These are phyloP conservation scores for Aspergillus fructus DNA, from an alignment of 2,329 filamentous ascomycete species.

Conservation along the genomic window DNA sequence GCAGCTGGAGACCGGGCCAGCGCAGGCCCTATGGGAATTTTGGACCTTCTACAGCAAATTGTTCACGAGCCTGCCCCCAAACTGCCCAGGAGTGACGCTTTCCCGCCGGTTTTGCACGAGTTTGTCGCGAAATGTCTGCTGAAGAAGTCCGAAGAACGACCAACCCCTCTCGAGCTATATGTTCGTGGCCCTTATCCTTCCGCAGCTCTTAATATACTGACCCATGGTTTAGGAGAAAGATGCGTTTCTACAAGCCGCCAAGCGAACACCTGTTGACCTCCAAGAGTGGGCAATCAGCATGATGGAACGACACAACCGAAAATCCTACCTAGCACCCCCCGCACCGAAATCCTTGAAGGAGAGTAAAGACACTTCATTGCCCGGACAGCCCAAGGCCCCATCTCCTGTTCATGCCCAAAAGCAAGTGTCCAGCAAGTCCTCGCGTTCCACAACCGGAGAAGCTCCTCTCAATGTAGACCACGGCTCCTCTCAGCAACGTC, in stretches of 20 bases:
- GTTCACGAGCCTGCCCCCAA: slow-evolving; percentile 93
- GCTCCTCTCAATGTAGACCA: slow-evolving; percentile 59
- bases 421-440: slow-evolving; percentile 19
- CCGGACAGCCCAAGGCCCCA: slow-evolving; percentile 21
- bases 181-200: slow-evolving; percentile 53
- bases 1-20: slow-evolving; percentile 67
- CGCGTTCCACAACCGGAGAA: slow-evolving; percentile 65
- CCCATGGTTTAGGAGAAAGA: slow-evolving; percentile 69
- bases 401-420: background rate
- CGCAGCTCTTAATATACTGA: slow-evolving; percentile 21
- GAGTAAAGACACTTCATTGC: slow-evolving; percentile 30
- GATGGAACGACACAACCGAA: slow-evolving; percentile 93
- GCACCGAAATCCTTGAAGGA: slow-evolving; percentile 72
- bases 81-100: slow-evolving; percentile 94
- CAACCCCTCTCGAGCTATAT: slow-evolving; percentile 89
- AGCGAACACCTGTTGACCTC: slow-evolving; percentile 91
- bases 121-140: slow-evolving; percentile 95
- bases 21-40: slow-evolving; percentile 80
- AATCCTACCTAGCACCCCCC: slow-evolving; percentile 85
- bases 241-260: slow-evolving; percentile 91
- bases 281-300: slow-evolving; percentile 90
- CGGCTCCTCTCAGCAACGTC: slow-evolving; percentile 25
- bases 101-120: slow-evolving; percentile 90
- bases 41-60: slow-evolving; percentile 95
- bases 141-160: slow-evolving; percentile 84